Percentiles rank a stretch among this genome's conserved stretches.
phyloP scores from a whole-genome alignment of 1,284 basidiomycete genomes.

The Austroboletus novae-zelandiae region DNA sequence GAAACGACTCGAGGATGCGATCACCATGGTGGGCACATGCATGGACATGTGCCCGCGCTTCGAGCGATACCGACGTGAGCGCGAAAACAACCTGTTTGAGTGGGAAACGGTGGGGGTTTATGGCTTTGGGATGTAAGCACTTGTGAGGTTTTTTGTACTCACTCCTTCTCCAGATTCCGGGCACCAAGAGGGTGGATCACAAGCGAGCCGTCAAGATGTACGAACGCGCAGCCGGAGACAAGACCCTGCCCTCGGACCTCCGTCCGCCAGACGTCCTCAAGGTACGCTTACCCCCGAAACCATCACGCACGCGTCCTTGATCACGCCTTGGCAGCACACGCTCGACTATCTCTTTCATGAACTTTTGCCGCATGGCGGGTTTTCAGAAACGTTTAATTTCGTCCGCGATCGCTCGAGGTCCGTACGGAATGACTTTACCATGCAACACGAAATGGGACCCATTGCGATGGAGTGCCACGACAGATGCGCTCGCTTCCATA shows the following conservation, averaged over 20 bases:
- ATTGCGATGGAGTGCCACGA: conserved; percentile 90
- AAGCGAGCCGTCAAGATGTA: conserved; percentile 91
- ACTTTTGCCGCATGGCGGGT: conserved; percentile 68
- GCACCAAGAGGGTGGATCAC: conserved; percentile 80
- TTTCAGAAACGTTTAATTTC: conserved; percentile 77
- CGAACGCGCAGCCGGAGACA: conserved; percentile 92
- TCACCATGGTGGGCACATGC: conserved; percentile 89
- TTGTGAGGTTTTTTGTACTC: conserved; percentile 36
- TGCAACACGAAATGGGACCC: conserved; percentile 81
- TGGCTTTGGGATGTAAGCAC: conserved; percentile 1
- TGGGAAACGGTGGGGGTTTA: conserved; percentile 73
- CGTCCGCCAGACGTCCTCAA: conserved; percentile 85
- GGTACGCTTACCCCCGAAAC: conserved; percentile 39
- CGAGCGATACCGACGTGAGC: conserved; percentile 88
- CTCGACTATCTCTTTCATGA: conserved; percentile 91
- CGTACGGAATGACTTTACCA: conserved; percentile 92
- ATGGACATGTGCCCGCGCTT: conserved; percentile 93
- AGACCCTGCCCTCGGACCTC: conserved; percentile 88
- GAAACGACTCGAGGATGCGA: conserved; percentile 82
- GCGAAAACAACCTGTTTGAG: conserved; percentile 85
- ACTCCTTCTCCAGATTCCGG: conserved; percentile 54
- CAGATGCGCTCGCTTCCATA: conserved; percentile 92
- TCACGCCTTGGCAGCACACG: conserved; percentile 54
- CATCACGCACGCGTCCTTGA: background rate
- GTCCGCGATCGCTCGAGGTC: conserved; percentile 91